These are phyloP conservation scores for Daucus carota DNA, from an alignment of 129 eudicot species.

Conservation along the genomic window DNA sequence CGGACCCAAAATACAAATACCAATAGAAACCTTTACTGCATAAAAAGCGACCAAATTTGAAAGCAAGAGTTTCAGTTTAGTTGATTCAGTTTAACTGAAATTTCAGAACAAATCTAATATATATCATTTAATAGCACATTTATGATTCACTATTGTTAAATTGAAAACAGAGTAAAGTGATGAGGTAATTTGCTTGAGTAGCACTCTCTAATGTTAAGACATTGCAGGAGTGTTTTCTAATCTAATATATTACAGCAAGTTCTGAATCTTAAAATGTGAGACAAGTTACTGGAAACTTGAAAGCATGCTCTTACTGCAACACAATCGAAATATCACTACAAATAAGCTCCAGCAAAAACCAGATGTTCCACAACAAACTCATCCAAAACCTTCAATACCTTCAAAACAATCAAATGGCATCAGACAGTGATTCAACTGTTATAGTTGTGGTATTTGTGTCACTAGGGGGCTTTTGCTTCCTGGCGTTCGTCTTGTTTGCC, in stretches of 20 bases:
- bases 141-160: background rate
- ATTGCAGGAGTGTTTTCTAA: constrained; percentile 40
- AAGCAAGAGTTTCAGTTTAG: too few species aligned
- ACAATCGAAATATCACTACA: constrained; percentile 21
- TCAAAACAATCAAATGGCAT: constrained; percentile 16
- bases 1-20: too few species aligned
- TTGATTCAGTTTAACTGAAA: too few species aligned
- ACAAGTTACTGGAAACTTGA: constrained; percentile 55
- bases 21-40: too few species aligned
- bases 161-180: background rate
- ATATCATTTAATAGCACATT: too few species aligned
- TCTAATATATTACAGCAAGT: constrained; percentile 29
- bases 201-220: background rate
- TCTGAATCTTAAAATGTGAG: constrained; percentile 39
- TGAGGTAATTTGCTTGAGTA: background rate
- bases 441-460: constrained; percentile 48
- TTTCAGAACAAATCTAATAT: too few species aligned
- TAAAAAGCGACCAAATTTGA: too few species aligned
- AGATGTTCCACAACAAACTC: constrained; percentile 18
- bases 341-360: constrained; percentile 18
- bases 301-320: constrained; percentile 20
- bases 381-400: constrained; percentile 9
- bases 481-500: constrained; percentile 38
- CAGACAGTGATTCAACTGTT: constrained; percentile 26
- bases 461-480: constrained; percentile 45